Base-by-base conservation (phyloP, 805 yeast species). In the Candida corydali region DNA sequence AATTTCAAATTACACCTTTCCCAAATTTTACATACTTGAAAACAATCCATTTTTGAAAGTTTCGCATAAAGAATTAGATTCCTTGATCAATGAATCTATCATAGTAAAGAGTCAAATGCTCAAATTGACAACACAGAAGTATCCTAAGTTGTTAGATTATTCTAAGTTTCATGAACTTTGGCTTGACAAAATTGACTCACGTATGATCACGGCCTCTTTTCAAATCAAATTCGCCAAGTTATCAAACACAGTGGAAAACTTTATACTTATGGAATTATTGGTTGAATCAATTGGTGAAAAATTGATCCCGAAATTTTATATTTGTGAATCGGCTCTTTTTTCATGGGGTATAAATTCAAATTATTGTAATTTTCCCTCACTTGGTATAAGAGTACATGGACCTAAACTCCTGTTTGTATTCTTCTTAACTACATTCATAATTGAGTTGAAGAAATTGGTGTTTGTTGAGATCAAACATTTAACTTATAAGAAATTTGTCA, bases 341-440 rank as follows among this genome's bases (percentile, higher is more conserved):
- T 51, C 72, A 0, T 82, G 82, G 75, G 78, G 75, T 14, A 42
- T 82, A 0, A 61, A 55, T 25, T 74, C 86, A 0, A 75, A 81
- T 3, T 41, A 63, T 10, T 73, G 73, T 43, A 80, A 84, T 4
- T 76, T 70, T 35, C 66, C 70, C 1, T 72, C 80, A 5, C 50
- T 83, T 5, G 55, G 70, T 0, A 46, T 82, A n/a, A 71, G 70
- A 3, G 51, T 78, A 1, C 58, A 72, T 18, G 91, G 93, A 0
- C 70, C 72, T n/a, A 47, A 53, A 0, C 55, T 55, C 19, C 71
- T 75, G 1, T 55, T 73, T 4, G 35, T 41, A 3, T 40, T 42
- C 3, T 53, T 78, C 2, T 37, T 76, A 3, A 37, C 45, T 4
- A 38, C 46, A 1, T 53, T 79, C 0, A 37, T 69, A 4, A 38